Evolutionary conservation across 345 rosid genomes (phyloP).

Genomic region (Citrus glauca): DNA sequence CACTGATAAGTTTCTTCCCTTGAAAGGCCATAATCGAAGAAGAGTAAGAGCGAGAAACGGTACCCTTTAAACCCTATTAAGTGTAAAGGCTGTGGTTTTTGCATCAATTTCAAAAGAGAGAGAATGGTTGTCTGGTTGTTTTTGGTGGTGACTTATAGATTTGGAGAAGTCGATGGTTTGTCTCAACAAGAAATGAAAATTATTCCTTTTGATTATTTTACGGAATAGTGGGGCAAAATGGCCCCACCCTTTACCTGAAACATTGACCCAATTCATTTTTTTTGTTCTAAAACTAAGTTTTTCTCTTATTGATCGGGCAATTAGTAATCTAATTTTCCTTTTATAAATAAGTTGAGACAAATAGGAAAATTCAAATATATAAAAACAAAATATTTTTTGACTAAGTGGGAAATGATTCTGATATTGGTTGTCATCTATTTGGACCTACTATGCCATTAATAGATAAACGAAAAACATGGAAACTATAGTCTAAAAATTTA

Average conservation of each 20-base stretch:
- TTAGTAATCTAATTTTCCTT: too few species aligned
- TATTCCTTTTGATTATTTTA: background rate
- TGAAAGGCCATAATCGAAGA: constrained; percentile 58
- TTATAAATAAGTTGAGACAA: too few species aligned
- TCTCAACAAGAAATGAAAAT: constrained; percentile 12
- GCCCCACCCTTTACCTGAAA: background rate
- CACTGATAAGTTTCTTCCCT: constrained; percentile 88
- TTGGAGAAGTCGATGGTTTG: constrained; percentile 16
- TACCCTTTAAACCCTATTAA: constrained; percentile 1
- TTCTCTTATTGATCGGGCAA: background rate
- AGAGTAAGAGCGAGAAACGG: background rate
- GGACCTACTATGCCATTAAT: too few species aligned
- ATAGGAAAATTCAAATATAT: too few species aligned
- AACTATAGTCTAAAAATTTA: too few species aligned
- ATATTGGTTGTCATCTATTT: too few species aligned
- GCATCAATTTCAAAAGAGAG: constrained; percentile 2
- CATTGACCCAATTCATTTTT: background rate
- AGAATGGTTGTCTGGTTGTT: background rate
- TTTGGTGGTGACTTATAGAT: constrained; percentile 12
- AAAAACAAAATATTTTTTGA: too few species aligned
- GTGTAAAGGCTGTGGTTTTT: constrained; percentile 1
- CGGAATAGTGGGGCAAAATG: background rate
- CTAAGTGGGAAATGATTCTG: too few species aligned
- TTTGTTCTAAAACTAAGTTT: background rate
- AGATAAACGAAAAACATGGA: too few species aligned